These are phyloP conservation scores for Moelleriella libera DNA, from an alignment of 2,329 filamentous ascomycete species.

Conservation along the genomic window DNA sequence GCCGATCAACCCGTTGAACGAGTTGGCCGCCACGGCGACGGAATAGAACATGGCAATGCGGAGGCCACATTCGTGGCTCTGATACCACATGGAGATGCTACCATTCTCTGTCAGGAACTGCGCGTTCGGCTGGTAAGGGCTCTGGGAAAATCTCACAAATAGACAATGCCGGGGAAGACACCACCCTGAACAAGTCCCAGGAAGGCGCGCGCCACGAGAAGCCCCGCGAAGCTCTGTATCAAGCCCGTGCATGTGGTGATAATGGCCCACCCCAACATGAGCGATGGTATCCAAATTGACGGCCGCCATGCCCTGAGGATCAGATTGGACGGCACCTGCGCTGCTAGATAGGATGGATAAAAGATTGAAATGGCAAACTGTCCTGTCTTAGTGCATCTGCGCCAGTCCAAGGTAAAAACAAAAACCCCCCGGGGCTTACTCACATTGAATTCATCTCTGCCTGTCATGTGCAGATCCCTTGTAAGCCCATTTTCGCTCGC, in stretches of 20 bases:
- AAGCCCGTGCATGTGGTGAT: constrained; percentile 35
- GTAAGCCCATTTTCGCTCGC: constrained; percentile 42
- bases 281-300: constrained; percentile 34
- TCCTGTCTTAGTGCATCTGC: neutral
- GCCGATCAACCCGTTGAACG: constrained; percentile 48
- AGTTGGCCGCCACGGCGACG: constrained; percentile 43
- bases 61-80: constrained; percentile 43
- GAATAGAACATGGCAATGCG: constrained; percentile 48
- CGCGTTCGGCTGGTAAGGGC: neutral
- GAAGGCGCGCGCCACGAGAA: constrained; percentile 31
- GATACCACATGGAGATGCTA: constrained; percentile 43
- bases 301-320: constrained; percentile 39
- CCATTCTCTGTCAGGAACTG: neutral
- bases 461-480: constrained; percentile 14
- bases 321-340: constrained; percentile 42
- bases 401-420: too few species aligned
- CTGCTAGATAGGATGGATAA: constrained; percentile 37
- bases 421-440: neutral
- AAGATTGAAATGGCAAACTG: constrained; percentile 33
- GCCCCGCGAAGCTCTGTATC: constrained; percentile 31
- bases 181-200: constrained; percentile 40
- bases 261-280: constrained; percentile 38
- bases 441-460: constrained; percentile 20
- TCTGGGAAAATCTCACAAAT: constrained; percentile 21
- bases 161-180: constrained; percentile 48